These are phyloP conservation scores for Aspergillus floridensis DNA, from an alignment of 2,329 filamentous ascomycete species.

Conservation along the genomic window DNA sequence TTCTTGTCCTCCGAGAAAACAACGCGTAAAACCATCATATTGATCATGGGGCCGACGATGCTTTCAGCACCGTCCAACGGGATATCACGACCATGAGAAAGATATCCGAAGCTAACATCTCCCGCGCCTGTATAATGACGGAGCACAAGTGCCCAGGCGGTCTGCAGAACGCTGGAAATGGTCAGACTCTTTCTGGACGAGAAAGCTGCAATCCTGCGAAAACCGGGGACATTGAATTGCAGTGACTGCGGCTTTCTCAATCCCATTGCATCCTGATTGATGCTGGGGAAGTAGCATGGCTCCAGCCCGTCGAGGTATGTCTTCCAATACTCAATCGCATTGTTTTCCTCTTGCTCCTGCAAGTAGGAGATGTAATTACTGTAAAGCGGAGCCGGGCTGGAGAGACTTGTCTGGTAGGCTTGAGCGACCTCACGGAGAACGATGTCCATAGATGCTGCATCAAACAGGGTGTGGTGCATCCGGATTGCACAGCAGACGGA, in stretches of 20 bases:
- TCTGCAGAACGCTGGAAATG: not conserved
- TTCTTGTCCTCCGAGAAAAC: not conserved
- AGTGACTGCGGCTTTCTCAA: not conserved
- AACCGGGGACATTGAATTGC: not conserved
- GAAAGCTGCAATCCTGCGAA: not conserved
- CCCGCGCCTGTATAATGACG: not conserved
- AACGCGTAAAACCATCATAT: not conserved
- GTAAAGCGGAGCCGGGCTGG: slow-evolving; percentile 35
- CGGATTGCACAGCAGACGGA: slow-evolving; percentile 5
- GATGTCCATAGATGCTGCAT: not conserved
- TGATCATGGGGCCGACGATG: slow-evolving; percentile 5
- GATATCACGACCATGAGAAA: not conserved
- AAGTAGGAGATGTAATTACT: slow-evolving; percentile 28
- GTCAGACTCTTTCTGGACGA: not conserved
- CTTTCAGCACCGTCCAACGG: not conserved
- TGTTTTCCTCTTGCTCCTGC: slow-evolving; percentile 4
- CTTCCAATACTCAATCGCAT: slow-evolving; percentile 1
- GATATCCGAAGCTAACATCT: slow-evolving; percentile 1
- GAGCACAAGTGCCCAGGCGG: slow-evolving; percentile 5
- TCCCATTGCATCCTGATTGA: not conserved
- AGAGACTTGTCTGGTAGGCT: slow-evolving; percentile 28
- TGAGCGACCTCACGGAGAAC: slow-evolving; percentile 15
- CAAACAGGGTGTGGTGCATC: slow-evolving; percentile 7
- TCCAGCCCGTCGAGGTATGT: not conserved
- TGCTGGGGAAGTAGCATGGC: slow-evolving; percentile 10